Conservation (phyloP, 225 moss, liverwort and hornwort species). For the Lunularia cruciata region DNA sequence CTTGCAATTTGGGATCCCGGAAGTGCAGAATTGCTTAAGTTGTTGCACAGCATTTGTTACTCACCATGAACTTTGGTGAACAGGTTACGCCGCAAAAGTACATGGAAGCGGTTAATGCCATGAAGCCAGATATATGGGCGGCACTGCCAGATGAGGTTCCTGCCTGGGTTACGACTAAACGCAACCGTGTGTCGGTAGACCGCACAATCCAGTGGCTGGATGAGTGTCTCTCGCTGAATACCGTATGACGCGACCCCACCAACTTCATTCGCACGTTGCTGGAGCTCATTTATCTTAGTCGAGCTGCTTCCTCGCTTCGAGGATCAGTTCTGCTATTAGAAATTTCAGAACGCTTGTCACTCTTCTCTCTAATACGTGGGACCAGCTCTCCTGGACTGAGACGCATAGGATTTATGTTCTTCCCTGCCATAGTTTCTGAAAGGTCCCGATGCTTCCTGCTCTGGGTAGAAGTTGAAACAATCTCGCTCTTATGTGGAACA, state of each 20-base stretch:
- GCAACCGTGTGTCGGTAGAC: constrained; percentile 78
- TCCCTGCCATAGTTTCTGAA: too few species aligned
- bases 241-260: constrained; percentile 61
- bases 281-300: constrained; percentile 25
- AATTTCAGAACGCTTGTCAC: too few species aligned
- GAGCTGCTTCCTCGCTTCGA: neutral
- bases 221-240: constrained; percentile 89
- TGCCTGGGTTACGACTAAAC: constrained; percentile 64
- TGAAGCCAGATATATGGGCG: constrained; percentile 86
- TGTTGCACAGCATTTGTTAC: neutral
- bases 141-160: constrained; percentile 92
- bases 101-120: constrained; percentile 84
- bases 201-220: constrained; percentile 94
- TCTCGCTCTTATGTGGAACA: too few species aligned
- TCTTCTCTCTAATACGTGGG: neutral
- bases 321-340: neutral
- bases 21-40: neutral
- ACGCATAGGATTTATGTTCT: too few species aligned
- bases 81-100: constrained; percentile 82
- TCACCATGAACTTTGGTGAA: neutral
- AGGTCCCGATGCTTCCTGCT: too few species aligned
- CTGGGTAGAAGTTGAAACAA: too few species aligned
- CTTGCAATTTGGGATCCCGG: constrained; percentile 1
- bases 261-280: constrained; percentile 23
- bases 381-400: too few species aligned